Conservation (phyloP, 352 stramenopile species). For the Pythium chondricola region DNA sequence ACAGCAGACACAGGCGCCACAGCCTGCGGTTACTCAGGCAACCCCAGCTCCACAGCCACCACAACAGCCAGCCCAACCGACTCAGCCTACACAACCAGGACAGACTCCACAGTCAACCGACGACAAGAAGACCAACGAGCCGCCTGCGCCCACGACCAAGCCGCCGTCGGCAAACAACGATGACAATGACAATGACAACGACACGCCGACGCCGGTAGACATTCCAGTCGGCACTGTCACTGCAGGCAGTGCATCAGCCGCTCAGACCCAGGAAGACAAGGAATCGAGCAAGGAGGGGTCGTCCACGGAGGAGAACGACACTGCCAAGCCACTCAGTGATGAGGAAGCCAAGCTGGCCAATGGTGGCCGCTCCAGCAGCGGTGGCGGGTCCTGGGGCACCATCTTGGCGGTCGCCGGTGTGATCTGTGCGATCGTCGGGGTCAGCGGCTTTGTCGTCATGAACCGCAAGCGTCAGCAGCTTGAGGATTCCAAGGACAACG, state of each 20-base stretch:
- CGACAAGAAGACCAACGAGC: neutral
- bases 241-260: too few species aligned
- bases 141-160: neutral
- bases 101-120: neutral
- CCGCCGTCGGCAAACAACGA: neutral
- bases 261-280: neutral
- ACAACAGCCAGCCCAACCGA: too few species aligned
- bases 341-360: neutral
- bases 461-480: conserved; percentile 10
- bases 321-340: conserved; percentile 10
- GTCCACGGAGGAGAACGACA: too few species aligned
- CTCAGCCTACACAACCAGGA: too few species aligned
- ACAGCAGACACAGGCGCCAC: conserved; percentile 1
- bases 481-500: conserved; percentile 6
- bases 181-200: neutral
- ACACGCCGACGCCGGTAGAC: conserved; percentile 1
- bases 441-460: conserved; percentile 11
- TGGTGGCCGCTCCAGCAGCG: neutral
- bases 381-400: conserved; percentile 6
- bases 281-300: too few species aligned
- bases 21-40: too few species aligned
- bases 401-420: neutral
- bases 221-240: too few species aligned
- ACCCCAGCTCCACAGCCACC: too few species aligned
- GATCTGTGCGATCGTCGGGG: conserved; percentile 1